phyloP scores from a whole-genome alignment of 805 yeast species.

The Zygotorulaspora sp. region DNA sequence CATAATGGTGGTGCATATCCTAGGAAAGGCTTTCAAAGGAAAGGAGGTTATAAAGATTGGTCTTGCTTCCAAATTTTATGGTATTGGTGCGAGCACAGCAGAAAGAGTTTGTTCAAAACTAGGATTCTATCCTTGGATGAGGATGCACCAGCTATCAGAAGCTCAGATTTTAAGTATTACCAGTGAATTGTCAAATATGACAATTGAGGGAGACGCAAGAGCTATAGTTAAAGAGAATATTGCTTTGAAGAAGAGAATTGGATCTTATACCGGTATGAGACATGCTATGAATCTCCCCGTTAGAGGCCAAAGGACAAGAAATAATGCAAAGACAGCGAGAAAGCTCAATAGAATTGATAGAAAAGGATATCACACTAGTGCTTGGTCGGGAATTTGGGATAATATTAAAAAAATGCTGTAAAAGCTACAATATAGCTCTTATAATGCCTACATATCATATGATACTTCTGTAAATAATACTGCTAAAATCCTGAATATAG shows the following conservation, averaged over 20 bases:
- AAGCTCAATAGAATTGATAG: constrained; percentile 76
- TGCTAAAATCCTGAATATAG: too few species aligned
- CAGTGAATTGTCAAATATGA: constrained; percentile 77
- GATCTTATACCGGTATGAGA: constrained; percentile 83
- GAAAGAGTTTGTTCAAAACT: constrained; percentile 75
- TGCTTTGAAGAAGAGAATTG: constrained; percentile 69
- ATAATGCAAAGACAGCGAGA: constrained; percentile 86
- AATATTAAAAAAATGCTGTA: background rate
- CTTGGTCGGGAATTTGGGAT: background rate
- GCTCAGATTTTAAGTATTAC: constrained; percentile 81
- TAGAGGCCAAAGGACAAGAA: constrained; percentile 87
- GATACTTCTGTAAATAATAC: background rate
- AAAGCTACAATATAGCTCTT: too few species aligned
- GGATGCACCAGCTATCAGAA: constrained; percentile 88
- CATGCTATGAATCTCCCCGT: constrained; percentile 82
- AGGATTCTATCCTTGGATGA: constrained; percentile 89
- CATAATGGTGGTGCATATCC: constrained; percentile 47
- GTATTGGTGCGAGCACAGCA: constrained; percentile 75
- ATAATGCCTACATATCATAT: too few species aligned
- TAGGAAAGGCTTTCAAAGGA: constrained; percentile 49
- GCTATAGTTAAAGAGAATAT: constrained; percentile 77
- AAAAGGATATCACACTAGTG: constrained; percentile 35
- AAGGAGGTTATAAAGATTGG: constrained; percentile 47
- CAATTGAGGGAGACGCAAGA: constrained; percentile 75
- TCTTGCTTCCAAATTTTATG: constrained; percentile 76